Evolutionary conservation across 1,139 yeast genomes (phyloP).

Genomic region (Suhomyces kunorum): DNA sequence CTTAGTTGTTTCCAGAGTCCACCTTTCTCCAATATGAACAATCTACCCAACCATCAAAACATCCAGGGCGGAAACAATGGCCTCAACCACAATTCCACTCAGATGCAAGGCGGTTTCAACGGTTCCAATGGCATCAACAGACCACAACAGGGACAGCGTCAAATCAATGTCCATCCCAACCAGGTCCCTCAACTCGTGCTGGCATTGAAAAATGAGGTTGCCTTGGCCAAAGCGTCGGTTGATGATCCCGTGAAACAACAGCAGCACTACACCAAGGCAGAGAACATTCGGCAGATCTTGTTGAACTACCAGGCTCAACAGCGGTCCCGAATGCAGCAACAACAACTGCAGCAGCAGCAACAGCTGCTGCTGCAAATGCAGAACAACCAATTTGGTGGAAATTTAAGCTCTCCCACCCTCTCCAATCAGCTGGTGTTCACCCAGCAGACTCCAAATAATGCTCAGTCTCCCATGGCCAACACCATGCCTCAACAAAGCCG

Average conservation of each 20-base stretch:
- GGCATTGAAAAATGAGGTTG: slow-evolving; percentile 60
- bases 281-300: slow-evolving; percentile 57
- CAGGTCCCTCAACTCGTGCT: slow-evolving; percentile 65
- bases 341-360: slow-evolving; percentile 12
- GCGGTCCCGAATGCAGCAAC: slow-evolving; percentile 22
- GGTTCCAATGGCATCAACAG: slow-evolving; percentile 6
- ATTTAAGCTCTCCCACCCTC: slow-evolving; percentile 1
- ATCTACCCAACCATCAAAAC: slow-evolving; percentile 11
- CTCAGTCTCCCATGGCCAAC: slow-evolving; percentile 10
- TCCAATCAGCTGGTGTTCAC: slow-evolving; percentile 1
- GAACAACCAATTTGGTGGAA: slow-evolving; percentile 5
- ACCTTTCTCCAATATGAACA: slow-evolving; percentile 10
- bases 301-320: slow-evolving; percentile 46
- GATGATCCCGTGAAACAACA: slow-evolving; percentile 67
- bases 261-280: slow-evolving; percentile 67
- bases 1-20: neutral
- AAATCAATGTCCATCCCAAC: slow-evolving; percentile 46
- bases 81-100: slow-evolving; percentile 1
- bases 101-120: slow-evolving; percentile 3
- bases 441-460: slow-evolving; percentile 2
- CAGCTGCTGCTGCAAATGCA: slow-evolving; percentile 9
- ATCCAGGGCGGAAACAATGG: slow-evolving; percentile 7
- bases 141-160: slow-evolving; percentile 17
- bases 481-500: slow-evolving; percentile 11
- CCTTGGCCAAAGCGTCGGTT: slow-evolving; percentile 57